phyloP scores from a whole-genome alignment of 176 grass and related monocot genomes.

The barley (Hordeum vulgare) region MorexV3_pseudomolecules_assembly NC_058522.1:475530429-475530928 shows the following conservation, averaged over 20 bases:
- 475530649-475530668: background rate
- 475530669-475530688: slow-evolving; percentile 27
- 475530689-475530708: slow-evolving; percentile 48
- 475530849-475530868: background rate
- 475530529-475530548: slow-evolving; percentile 81
- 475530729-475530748: background rate
- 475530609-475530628: slow-evolving; percentile 44
- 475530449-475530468: slow-evolving; percentile 99
- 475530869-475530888: background rate
- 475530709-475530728: slow-evolving; percentile 27
- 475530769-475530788: background rate
- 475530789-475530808: background rate
- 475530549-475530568: background rate
- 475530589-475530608: slow-evolving; percentile 4
- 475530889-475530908: background rate
- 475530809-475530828: background rate
- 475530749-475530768: background rate
- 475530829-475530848: background rate
- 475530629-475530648: background rate
- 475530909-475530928: background rate
- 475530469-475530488: slow-evolving; percentile 99
- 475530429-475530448: slow-evolving; percentile 85
- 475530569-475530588: background rate
- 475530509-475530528: slow-evolving; percentile 98
- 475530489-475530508: slow-evolving; percentile 90